Evolutionary conservation across 1,284 basidiomycete species (phyloP), one percentile per base, ranked within the genome.

Genomic region (Marasmius oreades): DNA sequence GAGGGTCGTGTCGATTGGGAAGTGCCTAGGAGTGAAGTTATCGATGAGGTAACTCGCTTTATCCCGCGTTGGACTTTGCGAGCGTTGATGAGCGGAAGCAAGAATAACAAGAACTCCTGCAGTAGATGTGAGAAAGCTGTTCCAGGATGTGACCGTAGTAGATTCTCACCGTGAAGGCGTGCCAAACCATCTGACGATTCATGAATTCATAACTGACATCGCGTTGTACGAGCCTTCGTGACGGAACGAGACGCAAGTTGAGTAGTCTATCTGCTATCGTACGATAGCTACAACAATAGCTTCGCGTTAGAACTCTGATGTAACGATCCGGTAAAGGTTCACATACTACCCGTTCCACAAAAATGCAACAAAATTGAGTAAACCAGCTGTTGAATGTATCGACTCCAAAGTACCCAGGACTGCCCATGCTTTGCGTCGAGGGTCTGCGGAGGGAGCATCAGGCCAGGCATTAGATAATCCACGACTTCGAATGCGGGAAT

Each of bases 151-250:
- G 34, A 50, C 24, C 24, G 11, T 16, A 33, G 24, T 50, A 50
- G 37, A 5, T n/a, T 73, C 89, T 61, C 69, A 95, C 94, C 1
- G 96, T 99, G 70, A 99, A 96, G 1, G 94, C 92, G 69, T 96
- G 92, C 97, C 97, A 99, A 53, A 99, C 96, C 79, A 99, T 92
- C 72, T 99, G 97, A 56, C 97, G 89, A 66, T 99, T 98, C 88
- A 99, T 93, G 67, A 95, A 99, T 69, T 99, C 97, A 72, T 98
- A 99, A 65, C 92, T 96, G 52, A 99, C 92, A 66, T 95, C 90
- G 14, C 92, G 84, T 59, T 85, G 86, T 51, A 89, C 79, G 31
- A 88, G 80, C 50, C 82, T 76, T 37, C 84, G 81, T 0, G 91
- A 81, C 8, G 96, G 91, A 0, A 89, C 81, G 2, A 98, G 81